A percentile compares a stretch with the other conserved stretches of the same genome.
These are phyloP conservation scores for Hanseniaspora taiwanica DNA, from an alignment of 805 yeast genomes.

Conservation along the genomic window DNA sequence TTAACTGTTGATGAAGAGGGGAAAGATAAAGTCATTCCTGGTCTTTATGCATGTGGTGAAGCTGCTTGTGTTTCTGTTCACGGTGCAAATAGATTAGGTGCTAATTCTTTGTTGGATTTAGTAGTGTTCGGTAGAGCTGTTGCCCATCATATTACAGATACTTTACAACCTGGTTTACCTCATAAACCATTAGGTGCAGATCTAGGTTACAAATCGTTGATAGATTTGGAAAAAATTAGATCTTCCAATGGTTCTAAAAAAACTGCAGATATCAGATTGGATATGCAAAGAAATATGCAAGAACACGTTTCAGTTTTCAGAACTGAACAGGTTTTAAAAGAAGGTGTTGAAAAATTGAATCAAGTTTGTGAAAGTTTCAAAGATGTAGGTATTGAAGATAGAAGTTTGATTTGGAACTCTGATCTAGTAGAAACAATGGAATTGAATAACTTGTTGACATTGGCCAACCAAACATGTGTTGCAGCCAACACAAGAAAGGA, in stretches of 20 bases:
- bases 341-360: conserved; percentile 72
- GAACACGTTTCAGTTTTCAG: conserved; percentile 94
- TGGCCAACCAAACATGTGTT: conserved; percentile 91
- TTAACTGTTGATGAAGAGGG: conserved; percentile 73
- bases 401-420: conserved; percentile 98
- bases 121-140: conserved; percentile 99
- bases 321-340: conserved; percentile 80
- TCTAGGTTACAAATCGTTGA: conserved; percentile 80
- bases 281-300: conserved; percentile 95
- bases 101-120: conserved; percentile 89
- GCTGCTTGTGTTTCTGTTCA: conserved; percentile 98
- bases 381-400: conserved; percentile 78
- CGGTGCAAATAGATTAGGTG: conserved; percentile 99
- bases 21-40: conserved; percentile 82
- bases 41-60: conserved; percentile 95
- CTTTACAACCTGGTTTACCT: conserved; percentile 79
- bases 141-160: conserved; percentile 77
- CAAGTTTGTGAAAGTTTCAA: conserved; percentile 61
- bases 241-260: conserved; percentile 68
- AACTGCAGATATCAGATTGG: conserved; percentile 80
- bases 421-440: conserved; percentile 94
- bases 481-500: conserved; percentile 93
- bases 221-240: conserved; percentile 79
- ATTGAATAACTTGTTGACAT: conserved; percentile 88
- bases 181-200: conserved; percentile 73